Conservation (phyloP, 345 rosid genomes). For the Garcia nutans region DNA sequence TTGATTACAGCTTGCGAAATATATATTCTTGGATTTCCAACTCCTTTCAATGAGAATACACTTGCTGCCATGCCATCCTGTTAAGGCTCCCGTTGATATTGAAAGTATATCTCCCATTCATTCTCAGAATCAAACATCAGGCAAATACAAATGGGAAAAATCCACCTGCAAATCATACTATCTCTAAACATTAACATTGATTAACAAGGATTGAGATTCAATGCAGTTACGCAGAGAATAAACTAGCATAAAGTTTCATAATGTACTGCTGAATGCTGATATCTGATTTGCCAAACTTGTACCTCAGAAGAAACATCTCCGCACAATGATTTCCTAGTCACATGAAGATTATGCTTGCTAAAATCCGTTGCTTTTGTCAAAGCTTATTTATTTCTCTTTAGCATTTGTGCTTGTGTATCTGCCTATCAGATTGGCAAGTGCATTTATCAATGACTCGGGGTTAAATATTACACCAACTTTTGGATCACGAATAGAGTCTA, state of each 20-base stretch:
- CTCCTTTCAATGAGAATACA: background rate
- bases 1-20: background rate
- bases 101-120: background rate
- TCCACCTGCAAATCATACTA: background rate
- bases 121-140: background rate
- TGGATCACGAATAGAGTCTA: conserved; percentile 52
- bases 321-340: background rate
- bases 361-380: background rate
- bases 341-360: background rate
- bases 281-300: background rate
- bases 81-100: background rate
- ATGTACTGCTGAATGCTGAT: background rate
- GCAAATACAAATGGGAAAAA: background rate
- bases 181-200: background rate
- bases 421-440: conserved; percentile 51
- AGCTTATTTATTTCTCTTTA: background rate
- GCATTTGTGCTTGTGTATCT: conserved; percentile 20
- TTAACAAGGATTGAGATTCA: no score
- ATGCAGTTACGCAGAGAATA: no score
- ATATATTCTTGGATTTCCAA: background rate
- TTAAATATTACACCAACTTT: conserved; percentile 65
- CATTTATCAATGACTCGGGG: conserved; percentile 58
- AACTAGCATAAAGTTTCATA: no score
- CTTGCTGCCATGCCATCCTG: background rate
- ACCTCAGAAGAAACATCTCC: background rate